Base-by-base conservation (phyloP, 495 filamentous ascomycete genomes). In the Sabuloglossum arenarium region DNA sequence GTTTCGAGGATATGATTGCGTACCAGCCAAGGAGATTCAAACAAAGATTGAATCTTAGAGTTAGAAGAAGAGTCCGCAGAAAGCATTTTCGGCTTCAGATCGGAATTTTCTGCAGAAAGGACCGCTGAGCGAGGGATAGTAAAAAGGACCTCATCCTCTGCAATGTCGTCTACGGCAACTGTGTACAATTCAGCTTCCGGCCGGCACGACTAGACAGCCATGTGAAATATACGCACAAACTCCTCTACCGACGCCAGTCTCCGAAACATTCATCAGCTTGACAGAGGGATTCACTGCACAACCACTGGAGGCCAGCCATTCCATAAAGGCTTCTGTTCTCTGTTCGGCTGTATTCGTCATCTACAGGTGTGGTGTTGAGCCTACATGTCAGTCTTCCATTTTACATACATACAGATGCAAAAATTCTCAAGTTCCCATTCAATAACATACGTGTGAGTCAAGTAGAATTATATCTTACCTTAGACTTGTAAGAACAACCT, bases 141-240 rank as follows among this genome's bases (percentile, higher is more conserved):
- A 69, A 84, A 85, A 51, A 84, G 71, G 60, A 79, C 70, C 70
- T 81, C 79, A 57, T 79, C 79, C 61, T 77, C 75, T 21, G 68
- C 63, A 45, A 85, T 75, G 59, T 79, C 73, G 61, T 68, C 56
- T 29, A 63, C 64, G 30, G 81, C 79, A 60, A 84, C 79, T 82
- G 54, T 19, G 56, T 25, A 31, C 23, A 14, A 19, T 51, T 51
- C 28, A 51, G 47, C 47, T 16, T 51, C 16, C 16, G 8, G 25
- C 30, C 42, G 56, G 27, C 12, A 57, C 27, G 50, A 32, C 50
- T 21, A 58, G 39, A 30, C 39, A 28, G 43, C 12, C 34, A 55
- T n/a, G 12, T 43, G 1, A n/a, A 39, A 43, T 43, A 23, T 11
- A 71, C 75, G 59, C 72, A 81, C 79, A 72, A 58, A 82, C 73